These are phyloP conservation scores for Backusella circina DNA, from an alignment of 192 early-diverging fungal genomes.

Conservation along the genomic window DNA sequence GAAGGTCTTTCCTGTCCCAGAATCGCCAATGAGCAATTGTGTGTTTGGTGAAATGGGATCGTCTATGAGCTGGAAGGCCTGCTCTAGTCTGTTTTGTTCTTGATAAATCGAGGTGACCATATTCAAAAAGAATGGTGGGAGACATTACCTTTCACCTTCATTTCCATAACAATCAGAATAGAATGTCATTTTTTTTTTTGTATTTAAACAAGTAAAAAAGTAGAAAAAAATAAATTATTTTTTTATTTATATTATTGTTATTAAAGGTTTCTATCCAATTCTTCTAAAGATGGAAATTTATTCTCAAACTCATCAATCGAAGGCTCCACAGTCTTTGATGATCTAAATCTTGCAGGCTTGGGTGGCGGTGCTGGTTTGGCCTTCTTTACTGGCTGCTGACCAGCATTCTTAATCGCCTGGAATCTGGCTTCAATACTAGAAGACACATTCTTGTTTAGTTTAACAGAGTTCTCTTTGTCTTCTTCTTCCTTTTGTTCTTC, in stretches of 20 bases:
- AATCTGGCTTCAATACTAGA: conserved; percentile 16
- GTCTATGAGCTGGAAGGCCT: not conserved
- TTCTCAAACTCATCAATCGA: conserved; percentile 25
- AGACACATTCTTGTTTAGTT: conserved; percentile 6
- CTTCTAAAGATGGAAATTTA: conserved; percentile 29
- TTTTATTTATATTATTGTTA: not conserved
- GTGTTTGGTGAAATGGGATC: not conserved
- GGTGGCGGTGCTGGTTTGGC: conserved; percentile 14
- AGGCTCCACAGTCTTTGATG: not conserved
- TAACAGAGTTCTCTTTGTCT: not conserved
- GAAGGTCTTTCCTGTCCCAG: conserved; percentile 11
- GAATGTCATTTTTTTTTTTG: not conserved
- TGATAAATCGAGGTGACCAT: not conserved
- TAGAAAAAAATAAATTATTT: not conserved
- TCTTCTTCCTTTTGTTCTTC: not conserved
- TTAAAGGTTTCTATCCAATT: conserved; percentile 7
- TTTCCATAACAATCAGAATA: conserved; percentile 19
- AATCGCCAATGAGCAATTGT: conserved; percentile 6
- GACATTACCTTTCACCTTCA: conserved; percentile 18
- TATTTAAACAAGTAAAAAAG: not conserved
- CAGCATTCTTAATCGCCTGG: conserved; percentile 8
- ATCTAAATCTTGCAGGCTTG: conserved; percentile 33
- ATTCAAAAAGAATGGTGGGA: not conserved
- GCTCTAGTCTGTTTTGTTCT: not conserved
- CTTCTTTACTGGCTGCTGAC: not conserved